These are phyloP conservation scores for Agrocybe pediades DNA, from an alignment of 768 basidiomycete genomes.

Conservation along the genomic window DNA sequence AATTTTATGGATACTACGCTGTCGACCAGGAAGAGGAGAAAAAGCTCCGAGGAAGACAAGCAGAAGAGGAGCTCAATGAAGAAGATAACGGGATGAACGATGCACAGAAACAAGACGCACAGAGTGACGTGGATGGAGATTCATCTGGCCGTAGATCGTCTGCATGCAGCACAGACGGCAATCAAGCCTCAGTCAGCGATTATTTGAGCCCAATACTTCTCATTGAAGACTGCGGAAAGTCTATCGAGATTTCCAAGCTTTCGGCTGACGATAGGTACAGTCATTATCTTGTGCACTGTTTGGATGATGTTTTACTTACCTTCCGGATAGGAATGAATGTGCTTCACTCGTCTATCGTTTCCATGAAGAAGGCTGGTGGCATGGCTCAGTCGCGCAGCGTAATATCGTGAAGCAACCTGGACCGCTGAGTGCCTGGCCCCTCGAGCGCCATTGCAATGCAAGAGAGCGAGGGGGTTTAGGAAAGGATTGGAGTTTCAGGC, in stretches of 20 bases:
- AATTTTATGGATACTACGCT: conserved; percentile 65
- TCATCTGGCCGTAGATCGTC: too few relatives aligned
- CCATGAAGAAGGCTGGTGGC: conserved; percentile 34
- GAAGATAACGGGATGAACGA: conserved; percentile 6
- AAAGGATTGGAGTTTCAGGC: conserved; percentile 31
- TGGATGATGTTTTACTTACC: background rate
- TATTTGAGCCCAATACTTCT: conserved; percentile 41
- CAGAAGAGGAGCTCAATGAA: background rate
- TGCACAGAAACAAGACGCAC: background rate
- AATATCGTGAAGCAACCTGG: conserved; percentile 38
- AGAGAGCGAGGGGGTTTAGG: conserved; percentile 8
- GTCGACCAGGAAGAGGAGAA: conserved; percentile 17
- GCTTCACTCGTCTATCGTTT: conserved; percentile 36
- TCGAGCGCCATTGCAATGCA: conserved; percentile 5
- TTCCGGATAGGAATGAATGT: conserved; percentile 34
- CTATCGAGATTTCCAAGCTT: conserved; percentile 22
- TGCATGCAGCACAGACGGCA: too few relatives aligned
- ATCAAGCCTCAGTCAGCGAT: background rate
- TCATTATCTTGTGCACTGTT: background rate
- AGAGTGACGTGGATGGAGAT: background rate
- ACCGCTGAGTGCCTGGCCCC: conserved; percentile 23
- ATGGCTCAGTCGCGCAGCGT: conserved; percentile 33
- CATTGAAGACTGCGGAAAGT: conserved; percentile 39
- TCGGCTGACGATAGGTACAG: conserved; percentile 37
- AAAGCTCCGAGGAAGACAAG: background rate